A percentile compares a stretch with the other conserved stretches of the same genome.
phyloP scores from a whole-genome alignment of 73 alveolate genomes.

The Symbiodinium natans region DNA sequence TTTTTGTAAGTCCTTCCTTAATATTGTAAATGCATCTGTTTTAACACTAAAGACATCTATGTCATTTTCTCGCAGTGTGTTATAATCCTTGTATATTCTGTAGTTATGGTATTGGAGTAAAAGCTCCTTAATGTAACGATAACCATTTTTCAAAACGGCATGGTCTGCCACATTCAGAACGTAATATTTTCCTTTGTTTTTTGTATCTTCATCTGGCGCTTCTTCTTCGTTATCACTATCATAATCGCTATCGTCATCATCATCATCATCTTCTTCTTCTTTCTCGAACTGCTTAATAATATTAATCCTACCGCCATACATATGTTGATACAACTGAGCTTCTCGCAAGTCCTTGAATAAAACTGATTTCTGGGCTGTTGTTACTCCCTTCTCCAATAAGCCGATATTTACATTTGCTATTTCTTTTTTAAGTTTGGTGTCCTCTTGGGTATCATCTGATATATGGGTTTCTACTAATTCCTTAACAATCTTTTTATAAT shows the following conservation, averaged over 20 bases:
- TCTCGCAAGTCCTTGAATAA: slow-evolving; percentile 6
- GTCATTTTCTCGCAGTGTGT: not conserved
- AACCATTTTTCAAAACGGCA: not conserved
- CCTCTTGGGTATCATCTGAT: not conserved
- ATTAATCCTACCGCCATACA: slow-evolving; percentile 18
- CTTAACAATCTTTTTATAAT: not conserved
- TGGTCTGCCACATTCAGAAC: slow-evolving; percentile 19
- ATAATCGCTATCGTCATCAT: not conserved
- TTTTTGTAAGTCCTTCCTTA: too few species aligned
- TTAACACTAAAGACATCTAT: not conserved
- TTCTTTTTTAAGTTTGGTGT: not conserved
- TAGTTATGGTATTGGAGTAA: slow-evolving; percentile 26
- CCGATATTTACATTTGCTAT: slow-evolving; percentile 18
- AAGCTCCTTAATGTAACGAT: not conserved
- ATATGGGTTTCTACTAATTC: slow-evolving; percentile 1
- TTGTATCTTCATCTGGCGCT: too few species aligned
- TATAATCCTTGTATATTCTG: slow-evolving; percentile 14
- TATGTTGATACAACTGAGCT: not conserved
- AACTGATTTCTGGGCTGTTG: slow-evolving; percentile 22
- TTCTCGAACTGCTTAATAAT: not conserved
- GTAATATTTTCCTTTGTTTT: not conserved
- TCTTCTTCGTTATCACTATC: not conserved
- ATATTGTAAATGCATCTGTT: too few species aligned
- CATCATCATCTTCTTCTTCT: not conserved
- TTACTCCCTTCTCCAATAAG: not conserved